Base-by-base conservation (phyloP, 2,329 filamentous ascomycete species). In the Aspergillus fischeri region DNA sequence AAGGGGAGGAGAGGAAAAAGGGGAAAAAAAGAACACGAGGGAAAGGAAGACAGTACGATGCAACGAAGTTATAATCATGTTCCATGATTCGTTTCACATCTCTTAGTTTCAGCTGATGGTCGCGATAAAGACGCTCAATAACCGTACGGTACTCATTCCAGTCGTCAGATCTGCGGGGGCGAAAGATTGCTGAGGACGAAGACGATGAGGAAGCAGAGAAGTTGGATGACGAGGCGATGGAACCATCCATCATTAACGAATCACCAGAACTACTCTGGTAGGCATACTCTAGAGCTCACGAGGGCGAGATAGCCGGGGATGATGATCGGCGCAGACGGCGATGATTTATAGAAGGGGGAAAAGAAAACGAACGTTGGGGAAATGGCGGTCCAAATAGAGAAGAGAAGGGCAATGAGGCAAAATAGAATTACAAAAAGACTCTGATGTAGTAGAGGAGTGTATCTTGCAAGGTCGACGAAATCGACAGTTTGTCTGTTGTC, bases 31-130 rank as follows among this genome's bases (percentile, higher is more conserved):
- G 38, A 25, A 28, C 17, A 54, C 32, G 7, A 47, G 54, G 35
- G 49, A 61, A 64, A 55, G 44, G 53, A 55, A 52, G 52, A 52
- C 49, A 51, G 52, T 72, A 74, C 71, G 71, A 73, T 51, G 71
- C 71, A 60, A 66, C 63, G 58, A 74, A 74, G 53, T 67, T 69
- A 63, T 73, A 66, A 49, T 74, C 66, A 21, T 64, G 62, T 55
- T 73, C 70, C 71, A 74, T 74, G 56, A 71, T 71, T 52, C 63
- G 61, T 58, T 72, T 73, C 3, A 74, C 71, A 67, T 74, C 70
- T 38, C 66, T 62, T 28, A 74, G 62, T 55, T 73, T 73, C 51
- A 73, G 53, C 55, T 73, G 71, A 42, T 73, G 61, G 52, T 69
- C 67, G 32, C 69, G 70, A 53, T 74, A 74, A 53, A 73, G 70